Conservation (phyloP, 768 basidiomycete genomes). For the Saitozyma podzolica region DNA sequence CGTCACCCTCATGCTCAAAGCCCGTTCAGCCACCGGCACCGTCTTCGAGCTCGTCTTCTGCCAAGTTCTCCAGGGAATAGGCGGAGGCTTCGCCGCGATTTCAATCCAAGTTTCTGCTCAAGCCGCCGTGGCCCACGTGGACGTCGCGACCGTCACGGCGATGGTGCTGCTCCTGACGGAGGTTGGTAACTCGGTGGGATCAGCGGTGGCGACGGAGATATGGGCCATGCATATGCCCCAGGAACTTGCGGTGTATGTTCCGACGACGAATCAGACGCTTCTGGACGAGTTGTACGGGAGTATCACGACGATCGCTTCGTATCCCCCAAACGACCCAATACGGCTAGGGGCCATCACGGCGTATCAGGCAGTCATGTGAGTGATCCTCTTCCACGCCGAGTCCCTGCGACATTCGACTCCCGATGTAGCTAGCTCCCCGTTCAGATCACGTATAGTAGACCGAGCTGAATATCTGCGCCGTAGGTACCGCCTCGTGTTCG, state of each 20-base stretch:
- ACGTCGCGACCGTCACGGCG: conserved; percentile 66
- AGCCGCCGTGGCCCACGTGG: conserved; percentile 64
- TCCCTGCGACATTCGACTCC: background rate
- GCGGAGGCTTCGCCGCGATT: conserved; percentile 69
- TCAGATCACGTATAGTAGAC: background rate
- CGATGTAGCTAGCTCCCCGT: conserved; percentile 6
- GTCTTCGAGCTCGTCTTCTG: conserved; percentile 60
- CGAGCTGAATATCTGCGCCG: background rate
- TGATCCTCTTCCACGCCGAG: conserved; percentile 1
- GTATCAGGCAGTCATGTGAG: conserved; percentile 55
- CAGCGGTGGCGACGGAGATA: conserved; percentile 58
- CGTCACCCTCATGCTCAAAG: conserved; percentile 69
- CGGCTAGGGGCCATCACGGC: conserved; percentile 64
- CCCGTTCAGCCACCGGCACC: conserved; percentile 59
- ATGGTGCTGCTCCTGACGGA: conserved; percentile 69
- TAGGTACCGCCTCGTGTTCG: conserved; percentile 56
- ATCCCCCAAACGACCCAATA: conserved; percentile 59
- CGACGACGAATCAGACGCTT: conserved; percentile 52
- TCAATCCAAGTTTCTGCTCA: conserved; percentile 65
- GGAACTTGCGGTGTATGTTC: conserved; percentile 62
- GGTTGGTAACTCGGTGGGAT: conserved; percentile 67
- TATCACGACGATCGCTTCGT: conserved; percentile 59
- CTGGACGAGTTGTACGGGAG: conserved; percentile 60
- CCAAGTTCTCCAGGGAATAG: conserved; percentile 72
- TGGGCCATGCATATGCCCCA: conserved; percentile 62